Evolutionary conservation across 768 basidiomycete species (phyloP).

Genomic region (Mycena floridula): DNA sequence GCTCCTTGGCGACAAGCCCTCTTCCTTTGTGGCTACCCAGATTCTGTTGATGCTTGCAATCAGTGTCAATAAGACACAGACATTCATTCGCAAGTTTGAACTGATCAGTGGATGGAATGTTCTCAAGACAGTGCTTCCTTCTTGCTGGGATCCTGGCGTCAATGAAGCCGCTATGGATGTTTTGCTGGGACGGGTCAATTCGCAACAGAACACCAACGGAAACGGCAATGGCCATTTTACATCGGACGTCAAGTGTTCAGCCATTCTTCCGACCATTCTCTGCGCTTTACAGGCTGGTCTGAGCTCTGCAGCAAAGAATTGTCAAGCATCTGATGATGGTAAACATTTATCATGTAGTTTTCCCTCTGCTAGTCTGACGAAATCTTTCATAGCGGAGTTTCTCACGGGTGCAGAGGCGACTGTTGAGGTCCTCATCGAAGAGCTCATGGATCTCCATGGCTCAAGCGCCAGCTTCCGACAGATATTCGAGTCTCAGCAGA

Average conservation of each 20-base stretch:
- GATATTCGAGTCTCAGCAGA: conserved; percentile 66
- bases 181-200: conserved; percentile 45
- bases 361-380: background rate
- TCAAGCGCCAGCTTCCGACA: conserved; percentile 62
- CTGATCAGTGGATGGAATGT: conserved; percentile 79
- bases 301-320: conserved; percentile 30
- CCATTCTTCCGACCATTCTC: conserved; percentile 69
- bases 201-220: conserved; percentile 16
- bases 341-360: background rate
- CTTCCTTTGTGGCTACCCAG: conserved; percentile 49
- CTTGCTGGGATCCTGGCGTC: conserved; percentile 61
- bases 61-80: conserved; percentile 45
- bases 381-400: background rate
- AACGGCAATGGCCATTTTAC: conserved; percentile 9
- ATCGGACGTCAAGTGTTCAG: conserved; percentile 45
- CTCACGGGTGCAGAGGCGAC: conserved; percentile 22
- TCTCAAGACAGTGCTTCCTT: conserved; percentile 61
- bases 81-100: conserved; percentile 81
- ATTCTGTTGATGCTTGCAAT: conserved; percentile 55
- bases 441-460: conserved; percentile 63
- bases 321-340: conserved; percentile 20
- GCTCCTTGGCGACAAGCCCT: conserved; percentile 73
- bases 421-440: conserved; percentile 60
- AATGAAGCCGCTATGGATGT: conserved; percentile 67
- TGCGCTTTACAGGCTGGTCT: conserved; percentile 60